These are phyloP conservation scores for Apiospora saccharicola DNA, from an alignment of 2,329 filamentous ascomycete species.

Conservation along the genomic window DNA sequence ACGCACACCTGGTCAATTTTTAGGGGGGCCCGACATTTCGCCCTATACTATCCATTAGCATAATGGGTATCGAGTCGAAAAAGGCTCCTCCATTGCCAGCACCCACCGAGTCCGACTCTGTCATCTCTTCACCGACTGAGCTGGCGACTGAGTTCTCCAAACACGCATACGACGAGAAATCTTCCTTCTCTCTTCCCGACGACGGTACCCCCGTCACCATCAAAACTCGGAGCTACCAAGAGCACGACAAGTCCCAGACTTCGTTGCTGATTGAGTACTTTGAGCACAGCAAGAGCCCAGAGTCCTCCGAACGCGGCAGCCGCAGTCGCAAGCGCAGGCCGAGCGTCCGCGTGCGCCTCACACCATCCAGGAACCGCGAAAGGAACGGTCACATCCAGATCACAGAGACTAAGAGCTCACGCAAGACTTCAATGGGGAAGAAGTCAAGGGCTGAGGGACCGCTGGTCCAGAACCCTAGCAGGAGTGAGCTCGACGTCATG, in stretches of 20 bases:
- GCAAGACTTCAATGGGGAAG: slow-evolving; percentile 67
- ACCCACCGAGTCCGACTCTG: slow-evolving; percentile 76
- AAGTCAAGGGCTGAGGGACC: slow-evolving; percentile 45
- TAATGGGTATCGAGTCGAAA: slow-evolving; percentile 64
- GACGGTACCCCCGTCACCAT: slow-evolving; percentile 94
- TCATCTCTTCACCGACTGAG: slow-evolving; percentile 66
- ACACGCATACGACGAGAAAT: slow-evolving; percentile 70
- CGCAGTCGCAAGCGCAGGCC: slow-evolving; percentile 71
- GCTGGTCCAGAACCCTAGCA: slow-evolving; percentile 55
- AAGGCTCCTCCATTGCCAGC: slow-evolving; percentile 75
- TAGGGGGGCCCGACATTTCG: slow-evolving; percentile 15
- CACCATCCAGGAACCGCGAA: slow-evolving; percentile 73
- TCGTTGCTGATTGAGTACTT: slow-evolving; percentile 96
- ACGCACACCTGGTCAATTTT: slow-evolving; percentile 21
- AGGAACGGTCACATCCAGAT: slow-evolving; percentile 84
- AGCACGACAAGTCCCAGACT: slow-evolving; percentile 75
- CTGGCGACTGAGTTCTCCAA: slow-evolving; percentile 72
- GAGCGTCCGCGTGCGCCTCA: slow-evolving; percentile 81
- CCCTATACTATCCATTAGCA: slow-evolving; percentile 38
- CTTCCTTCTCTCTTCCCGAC: slow-evolving; percentile 81
- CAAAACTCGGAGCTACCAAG: slow-evolving; percentile 73
- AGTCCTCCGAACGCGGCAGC: slow-evolving; percentile 59
- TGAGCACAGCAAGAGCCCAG: slow-evolving; percentile 72
- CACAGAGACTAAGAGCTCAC: slow-evolving; percentile 75
- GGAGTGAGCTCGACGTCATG: slow-evolving; percentile 62